Evolutionary conservation across 1,284 basidiomycete species (phyloP), one percentile per base, ranked within the genome.

Genomic region (Pseudozyma tsukubaensis): DNA sequence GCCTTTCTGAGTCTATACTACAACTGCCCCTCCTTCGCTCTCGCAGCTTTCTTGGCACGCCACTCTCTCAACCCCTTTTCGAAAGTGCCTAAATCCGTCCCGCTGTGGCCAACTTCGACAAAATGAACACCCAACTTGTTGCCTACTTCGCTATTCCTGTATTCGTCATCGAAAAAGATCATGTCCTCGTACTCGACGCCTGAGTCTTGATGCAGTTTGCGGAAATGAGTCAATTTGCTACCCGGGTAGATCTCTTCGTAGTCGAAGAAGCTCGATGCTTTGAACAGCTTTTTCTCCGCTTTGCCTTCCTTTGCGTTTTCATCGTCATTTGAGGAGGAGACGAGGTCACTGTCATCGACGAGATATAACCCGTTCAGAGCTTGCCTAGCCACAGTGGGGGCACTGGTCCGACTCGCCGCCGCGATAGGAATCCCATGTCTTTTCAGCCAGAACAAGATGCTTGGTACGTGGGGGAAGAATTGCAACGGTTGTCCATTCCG

Each of bases 141-240:
- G n/a, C 68, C 65, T 0, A 84, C 83, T 39, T 83, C 81, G 13
- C 67, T 64, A 39, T 82, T 83, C 1, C 81, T 57, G 18, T 69
- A 50, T 39, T 84, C 83, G 56, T 84, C 83, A 59, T 83, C 82
- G 54, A 81, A 84, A 48, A 84, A 84, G 32, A 83, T 9, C 82
- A 84, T 84, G 32, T 84, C 82, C 18, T 76, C 59, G 39, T 72
- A 84, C 4, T 56, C 64, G 13, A 84, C 49, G 1, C 77, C 78
- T 2, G 81, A 72, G 34, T 72, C 76, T 11, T 53, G 50, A 1
- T 80, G 71, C 11, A 84, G 42, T 0, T 70, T 50, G 13, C 59
- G 47, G 37, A 84, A 84, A 52, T 84, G 83, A 10, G 72, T 59
- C 11, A 84, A 61, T 48, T 84, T 84, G 44, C 63, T 62, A 2